Evolutionary conservation across 2,329 filamentous ascomycete species (phyloP).

Genomic region (Thermothelomyces thermophilus): DNA sequence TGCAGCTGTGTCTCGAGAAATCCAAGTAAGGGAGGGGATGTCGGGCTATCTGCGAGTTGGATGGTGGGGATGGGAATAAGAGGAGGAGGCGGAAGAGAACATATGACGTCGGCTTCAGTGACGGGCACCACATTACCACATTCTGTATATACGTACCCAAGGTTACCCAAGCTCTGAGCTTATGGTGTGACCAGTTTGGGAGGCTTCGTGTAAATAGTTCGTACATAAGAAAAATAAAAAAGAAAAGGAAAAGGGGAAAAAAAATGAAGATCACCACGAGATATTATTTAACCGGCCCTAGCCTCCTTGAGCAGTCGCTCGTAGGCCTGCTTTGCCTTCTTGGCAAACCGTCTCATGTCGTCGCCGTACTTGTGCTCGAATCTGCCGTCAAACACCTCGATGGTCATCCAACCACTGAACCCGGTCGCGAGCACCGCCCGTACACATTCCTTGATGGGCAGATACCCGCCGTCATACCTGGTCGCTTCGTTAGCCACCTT

Average conservation of each 20-base stretch:
- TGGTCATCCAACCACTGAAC: conserved; percentile 27
- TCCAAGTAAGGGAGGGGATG: not conserved
- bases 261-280: not conserved
- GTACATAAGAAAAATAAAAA: too few relatives aligned
- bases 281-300: not conserved
- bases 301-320: not conserved
- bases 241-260: not conserved
- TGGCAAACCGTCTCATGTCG: conserved; percentile 25
- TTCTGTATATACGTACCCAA: too few relatives aligned
- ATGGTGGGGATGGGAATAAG: not conserved
- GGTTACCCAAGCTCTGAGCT: too few relatives aligned
- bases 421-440: conserved; percentile 61
- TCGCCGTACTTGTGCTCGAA: conserved; percentile 30
- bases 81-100: not conserved
- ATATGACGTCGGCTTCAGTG: too few relatives aligned
- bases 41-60: not conserved
- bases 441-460: conserved; percentile 60
- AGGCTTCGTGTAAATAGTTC: too few relatives aligned
- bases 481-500: not conserved
- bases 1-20: conserved; percentile 16
- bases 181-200: too few relatives aligned
- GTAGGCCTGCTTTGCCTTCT: conserved; percentile 20
- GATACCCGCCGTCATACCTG: conserved; percentile 55
- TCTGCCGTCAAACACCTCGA: conserved; percentile 29
- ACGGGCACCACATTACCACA: too few relatives aligned